Conservation (phyloP, 1,284 basidiomycete species). For the Irpex rosettiformis region DNA sequence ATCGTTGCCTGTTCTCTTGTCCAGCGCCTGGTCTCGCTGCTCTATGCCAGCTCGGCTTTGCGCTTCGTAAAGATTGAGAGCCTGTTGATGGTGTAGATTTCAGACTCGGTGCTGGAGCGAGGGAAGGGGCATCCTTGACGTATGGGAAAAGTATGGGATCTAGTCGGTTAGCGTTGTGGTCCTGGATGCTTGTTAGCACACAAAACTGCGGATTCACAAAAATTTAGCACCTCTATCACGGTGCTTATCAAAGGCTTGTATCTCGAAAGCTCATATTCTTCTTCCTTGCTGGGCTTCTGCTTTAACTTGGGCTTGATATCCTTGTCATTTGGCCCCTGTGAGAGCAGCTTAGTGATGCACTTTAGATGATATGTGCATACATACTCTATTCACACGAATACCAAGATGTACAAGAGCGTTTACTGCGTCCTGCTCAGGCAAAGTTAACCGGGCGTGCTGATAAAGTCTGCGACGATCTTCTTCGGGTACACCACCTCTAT, state of each 20-base stretch:
- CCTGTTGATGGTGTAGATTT: slow-evolving; percentile 34
- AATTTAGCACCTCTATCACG: slow-evolving; percentile 40
- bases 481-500: slow-evolving; percentile 95
- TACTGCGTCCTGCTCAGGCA: slow-evolving; percentile 92
- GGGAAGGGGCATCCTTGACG: slow-evolving; percentile 79
- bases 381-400: slow-evolving; percentile 78
- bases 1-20: slow-evolving; percentile 69
- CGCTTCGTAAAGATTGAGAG: slow-evolving; percentile 75
- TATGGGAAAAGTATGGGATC: slow-evolving; percentile 87
- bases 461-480: slow-evolving; percentile 94
- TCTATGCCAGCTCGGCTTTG: slow-evolving; percentile 83
- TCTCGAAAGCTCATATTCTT: slow-evolving; percentile 94
- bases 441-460: slow-evolving; percentile 89
- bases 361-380: slow-evolving; percentile 22
- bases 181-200: slow-evolving; percentile 43
- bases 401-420: slow-evolving; percentile 88
- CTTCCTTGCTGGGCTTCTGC: slow-evolving; percentile 70
- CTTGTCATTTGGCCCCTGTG: slow-evolving; percentile 64
- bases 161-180: slow-evolving; percentile 77
- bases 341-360: neutral
- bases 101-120: slow-evolving; percentile 40
- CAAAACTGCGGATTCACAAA: neutral
- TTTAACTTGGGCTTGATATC: slow-evolving; percentile 81
- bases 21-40: slow-evolving; percentile 52
- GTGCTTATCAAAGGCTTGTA: slow-evolving; percentile 87